A percentile compares a stretch with the other conserved stretches of the same genome.
Evolutionary conservation across 345 rosid species (phyloP).

Genomic region (Salix viminalis): DNA sequence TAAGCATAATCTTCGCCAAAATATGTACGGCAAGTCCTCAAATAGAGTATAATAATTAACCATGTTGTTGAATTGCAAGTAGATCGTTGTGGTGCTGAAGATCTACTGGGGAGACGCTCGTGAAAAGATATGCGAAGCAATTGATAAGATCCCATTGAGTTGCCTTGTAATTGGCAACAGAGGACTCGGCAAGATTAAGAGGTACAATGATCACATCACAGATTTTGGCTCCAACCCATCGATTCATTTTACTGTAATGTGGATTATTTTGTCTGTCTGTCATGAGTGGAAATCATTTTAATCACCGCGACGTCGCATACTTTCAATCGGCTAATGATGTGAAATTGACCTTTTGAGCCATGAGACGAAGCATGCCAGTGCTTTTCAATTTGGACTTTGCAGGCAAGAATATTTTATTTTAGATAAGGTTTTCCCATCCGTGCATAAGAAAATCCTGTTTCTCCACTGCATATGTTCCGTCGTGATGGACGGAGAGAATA

Average conservation of each 20-base stretch:
- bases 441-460: too few species aligned
- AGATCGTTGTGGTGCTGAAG: constrained; percentile 53
- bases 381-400: too few species aligned
- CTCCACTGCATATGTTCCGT: too few species aligned
- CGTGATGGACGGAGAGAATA: too few species aligned
- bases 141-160: constrained; percentile 61
- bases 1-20: not conserved
- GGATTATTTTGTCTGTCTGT: not conserved
- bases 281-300: not conserved
- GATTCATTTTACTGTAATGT: not conserved
- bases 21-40: not conserved
- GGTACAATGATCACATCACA: constrained; percentile 30
- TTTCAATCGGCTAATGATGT: too few species aligned
- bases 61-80: not conserved
- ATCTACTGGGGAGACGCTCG: constrained; percentile 86
- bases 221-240: not conserved
- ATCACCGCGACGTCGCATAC: too few species aligned
- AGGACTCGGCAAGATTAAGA: constrained; percentile 74
- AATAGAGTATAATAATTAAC: not conserved
- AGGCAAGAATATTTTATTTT: too few species aligned
- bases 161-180: constrained; percentile 75
- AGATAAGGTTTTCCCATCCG: too few species aligned
- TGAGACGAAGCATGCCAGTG: too few species aligned
- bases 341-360: too few species aligned
- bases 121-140: constrained; percentile 78